phyloP scores from a whole-genome alignment of 371 early-diverging fungal species.

The Mortierella sp. region DNA sequence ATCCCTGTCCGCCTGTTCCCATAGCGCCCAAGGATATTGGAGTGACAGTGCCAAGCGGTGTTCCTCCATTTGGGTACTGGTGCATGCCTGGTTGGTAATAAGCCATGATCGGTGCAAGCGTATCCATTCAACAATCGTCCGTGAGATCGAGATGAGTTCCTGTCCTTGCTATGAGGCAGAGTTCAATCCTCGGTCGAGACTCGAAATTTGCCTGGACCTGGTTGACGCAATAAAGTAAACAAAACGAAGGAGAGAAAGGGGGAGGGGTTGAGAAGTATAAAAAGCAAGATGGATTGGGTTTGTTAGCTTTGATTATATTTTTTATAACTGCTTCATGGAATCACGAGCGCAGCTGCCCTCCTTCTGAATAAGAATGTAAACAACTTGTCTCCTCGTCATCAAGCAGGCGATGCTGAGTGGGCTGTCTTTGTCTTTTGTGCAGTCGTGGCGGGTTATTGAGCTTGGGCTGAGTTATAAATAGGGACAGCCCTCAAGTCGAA shows the following conservation, averaged over 20 bases:
- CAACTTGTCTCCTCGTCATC: too few species aligned
- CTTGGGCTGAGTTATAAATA: background rate
- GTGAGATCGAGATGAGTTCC: constrained; percentile 1
- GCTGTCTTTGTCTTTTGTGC: too few species aligned
- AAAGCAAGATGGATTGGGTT: background rate
- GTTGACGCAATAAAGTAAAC: background rate
- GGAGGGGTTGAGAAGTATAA: background rate
- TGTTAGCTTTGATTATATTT: too few species aligned
- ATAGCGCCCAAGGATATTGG: constrained; percentile 33
- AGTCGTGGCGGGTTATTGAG: too few species aligned
- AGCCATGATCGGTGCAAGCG: constrained; percentile 35
- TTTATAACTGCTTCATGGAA: too few species aligned
- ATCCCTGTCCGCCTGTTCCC: constrained; percentile 36
- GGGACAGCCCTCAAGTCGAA: constrained; percentile 1
- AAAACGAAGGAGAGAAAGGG: constrained; percentile 1
- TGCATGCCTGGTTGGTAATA: constrained; percentile 42
- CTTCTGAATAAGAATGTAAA: too few species aligned
- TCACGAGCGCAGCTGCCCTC: too few species aligned
- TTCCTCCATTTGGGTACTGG: constrained; percentile 37
- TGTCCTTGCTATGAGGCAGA: constrained; percentile 2
- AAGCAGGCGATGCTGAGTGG: too few species aligned
- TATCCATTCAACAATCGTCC: constrained; percentile 20
- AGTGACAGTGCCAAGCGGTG: constrained; percentile 26
- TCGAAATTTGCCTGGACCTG: background rate
- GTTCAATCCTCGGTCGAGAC: constrained; percentile 6